Percentiles rank a stretch among this genome's conserved stretches.
These are phyloP conservation scores for Trichoderma endophyticum DNA, from an alignment of 2,329 filamentous ascomycete genomes.

Conservation along the genomic window DNA sequence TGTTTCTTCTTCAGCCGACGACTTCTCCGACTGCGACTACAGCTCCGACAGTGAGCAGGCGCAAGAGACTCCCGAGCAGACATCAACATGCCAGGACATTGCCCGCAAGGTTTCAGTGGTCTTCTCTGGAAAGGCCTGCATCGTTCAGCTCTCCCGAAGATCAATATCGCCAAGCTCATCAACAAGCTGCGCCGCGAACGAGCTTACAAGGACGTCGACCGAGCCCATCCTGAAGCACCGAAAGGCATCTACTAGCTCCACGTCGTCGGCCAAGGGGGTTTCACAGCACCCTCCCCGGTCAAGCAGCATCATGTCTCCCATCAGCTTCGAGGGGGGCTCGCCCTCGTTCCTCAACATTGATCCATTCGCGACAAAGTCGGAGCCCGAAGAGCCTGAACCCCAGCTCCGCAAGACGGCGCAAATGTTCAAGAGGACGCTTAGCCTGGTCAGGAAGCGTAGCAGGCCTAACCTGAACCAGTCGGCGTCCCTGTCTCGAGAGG, in stretches of 20 bases:
- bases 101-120: slow-evolving; percentile 59
- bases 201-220: slow-evolving; percentile 32
- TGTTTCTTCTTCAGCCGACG: slow-evolving; percentile 59
- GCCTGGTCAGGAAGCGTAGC: slow-evolving; percentile 54
- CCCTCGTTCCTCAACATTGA: slow-evolving; percentile 54
- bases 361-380: slow-evolving; percentile 45
- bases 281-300: slow-evolving; percentile 41
- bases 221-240: slow-evolving; percentile 29
- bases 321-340: slow-evolving; percentile 36
- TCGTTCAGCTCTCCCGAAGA: slow-evolving; percentile 50
- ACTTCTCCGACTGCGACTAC: slow-evolving; percentile 54
- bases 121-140: slow-evolving; percentile 57
- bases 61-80: slow-evolving; percentile 28
- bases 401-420: slow-evolving; percentile 44
- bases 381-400: slow-evolving; percentile 28
- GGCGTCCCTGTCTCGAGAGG: slow-evolving; percentile 36
- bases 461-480: slow-evolving; percentile 44
- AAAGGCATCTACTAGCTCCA: slow-evolving; percentile 33
- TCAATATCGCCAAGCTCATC: slow-evolving; percentile 44
- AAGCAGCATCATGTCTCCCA: slow-evolving; percentile 40
- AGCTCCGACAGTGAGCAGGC: slow-evolving; percentile 43
- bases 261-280: slow-evolving; percentile 34
- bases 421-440: slow-evolving; percentile 53
- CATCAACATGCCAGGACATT: slow-evolving; percentile 51
- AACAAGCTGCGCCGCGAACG: slow-evolving; percentile 26